Base-by-base conservation (phyloP, 2,329 filamentous ascomycete species). In the Aureobasidium uvarum region DNA sequence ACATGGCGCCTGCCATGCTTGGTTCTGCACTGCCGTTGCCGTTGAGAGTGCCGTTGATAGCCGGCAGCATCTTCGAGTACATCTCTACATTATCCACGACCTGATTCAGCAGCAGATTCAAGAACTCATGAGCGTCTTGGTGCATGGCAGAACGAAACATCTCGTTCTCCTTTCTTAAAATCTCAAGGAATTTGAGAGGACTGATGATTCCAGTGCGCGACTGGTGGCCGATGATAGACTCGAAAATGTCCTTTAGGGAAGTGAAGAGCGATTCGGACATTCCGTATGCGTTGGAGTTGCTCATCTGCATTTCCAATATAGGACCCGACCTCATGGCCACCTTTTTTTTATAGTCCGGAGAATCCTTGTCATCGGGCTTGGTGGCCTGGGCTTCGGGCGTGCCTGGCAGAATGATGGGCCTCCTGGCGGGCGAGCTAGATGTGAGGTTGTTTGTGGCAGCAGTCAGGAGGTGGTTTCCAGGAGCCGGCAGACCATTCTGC, bases 61-160 rank as follows among this genome's bases (percentile, higher is more conserved):
- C 66, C 8, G 67, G 67, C 59, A 88, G 79, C 66, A 86, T 84
- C 72, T 86, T 88, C 31, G 92, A 89, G 71, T 93, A 91, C n/a
- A 87, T 84, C 78, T 99, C 95, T 31, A 99, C 92, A 72, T 94
- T 96, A 55, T 92, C 86, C 62, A 99, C 94, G 39, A 99, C 91
- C 74, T 96, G 90, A 76, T 99, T 99, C n/a, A 99, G 82, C 2
- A 99, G 84, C 38, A 98, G 81, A 67, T 96, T 96, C 71, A 98
- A 86, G 71, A 99, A 99, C 74, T 99, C 95, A 76, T 99, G 95
- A 1, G 95, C 95, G 75, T 99, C 95, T 75, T 99, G 95, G 76
- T 99, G 95, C 91, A 97, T 96, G 4, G 93, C 91, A 45, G 92
- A 94, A 66, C 92, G 88, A 73, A 99, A 99, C 89, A 96, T 93